Evolutionary conservation across 345 rosid genomes (phyloP), one percentile per base, ranked within the genome.

Genomic region (Hirschfeldia incana): DNA sequence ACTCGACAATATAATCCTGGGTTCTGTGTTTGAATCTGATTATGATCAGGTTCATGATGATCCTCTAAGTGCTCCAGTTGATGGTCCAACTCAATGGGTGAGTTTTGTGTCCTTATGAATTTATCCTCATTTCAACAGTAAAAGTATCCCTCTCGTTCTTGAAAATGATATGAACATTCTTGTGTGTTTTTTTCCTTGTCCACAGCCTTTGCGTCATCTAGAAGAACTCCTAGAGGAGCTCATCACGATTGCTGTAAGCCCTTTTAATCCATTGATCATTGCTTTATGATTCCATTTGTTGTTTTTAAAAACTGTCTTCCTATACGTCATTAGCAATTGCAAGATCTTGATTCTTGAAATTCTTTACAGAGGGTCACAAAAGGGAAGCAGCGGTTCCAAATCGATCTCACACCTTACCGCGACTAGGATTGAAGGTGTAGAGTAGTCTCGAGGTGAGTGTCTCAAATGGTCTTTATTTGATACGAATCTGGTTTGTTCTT

Each of bases 11-110:
- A 62, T 62, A 62, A 0, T n/a, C 11, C 2, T 32, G 67, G 27
- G 0, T 62, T 30, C 11, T 64, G 3, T 28, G 75, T 46, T 79
- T 66, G 58, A 17, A 80, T 61, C 53, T 74, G 65, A 65, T 78
- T 53, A 2, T 80, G 74, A 44, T 67, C 80, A 95, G 99, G 99
- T 95, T 77, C 99, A 95, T 84, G 91, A 95, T 81, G 92, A 93
- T 84, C 97, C 99, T 85, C 53, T 91, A 76, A 93, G 78, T 84
- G 96, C 99, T 63, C 98, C 98, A 5, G 97, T 91, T 75, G 98
- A 95, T 83, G 99, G 97, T 69, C 99, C 98, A 68, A 95, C 99
- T 57, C 99, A 95, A 73, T 95, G 98, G 99, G 99, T 95, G 81
- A 84, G 98, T 84, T 73, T 60, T 34, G 16, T 49, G 5, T 70